Evolutionary conservation across 2,329 filamentous ascomycete species (phyloP), one percentile per base, ranked within the genome.

Genomic region (Pseudopithomyces chartarum): DNA sequence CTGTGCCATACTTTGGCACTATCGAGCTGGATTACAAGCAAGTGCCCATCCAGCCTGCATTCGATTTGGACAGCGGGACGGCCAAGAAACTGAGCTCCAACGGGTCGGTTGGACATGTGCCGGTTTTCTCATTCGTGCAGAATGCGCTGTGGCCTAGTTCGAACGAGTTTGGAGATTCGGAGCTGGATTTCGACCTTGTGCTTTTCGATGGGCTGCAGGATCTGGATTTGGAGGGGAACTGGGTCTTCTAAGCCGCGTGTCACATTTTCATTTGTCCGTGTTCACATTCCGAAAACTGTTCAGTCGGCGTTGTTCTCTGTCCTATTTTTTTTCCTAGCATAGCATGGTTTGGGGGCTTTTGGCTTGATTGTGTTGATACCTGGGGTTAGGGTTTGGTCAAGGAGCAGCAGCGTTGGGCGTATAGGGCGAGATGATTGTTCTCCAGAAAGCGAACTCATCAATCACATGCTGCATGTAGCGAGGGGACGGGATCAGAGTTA

Each of bases 191-290:
- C 59, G 68, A 74, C 32, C 69, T 75, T 60, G 60, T 73, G 2
- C 58, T 75, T 8, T 75, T 71, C 58, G 69, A 75, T 44, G 73
- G 73, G 5, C 61, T 75, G 7, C 69, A 73, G 33, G 73, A 75
- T 44, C 52, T 57, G 47, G 70, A 75, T 36, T 66, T 62, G 2
- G 69, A 74, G 26, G 71, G 71, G 7, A 73, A 74, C 23, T 75
- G 73, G 73, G 58, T 73, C 44, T 73, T 73, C 57, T 71, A 51
- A 64, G 12, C 5, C 34, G 48, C 26, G 23, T 32, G 29, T 12
- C 26, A 22, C 29, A 6, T 34, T 47, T 36, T 32, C 26, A 40
- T 40, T 23, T 17, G 23, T 29, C 11, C 29, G 22, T n/a, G 32
- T 36, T n/a, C n/a, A 5, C 23, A 29, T 39, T 22, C 32, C 42